Evolutionary conservation across 2,329 filamentous ascomycete species (phyloP), one percentile per base, ranked within the genome.

Genomic region (Curvularia lunata): DNA sequence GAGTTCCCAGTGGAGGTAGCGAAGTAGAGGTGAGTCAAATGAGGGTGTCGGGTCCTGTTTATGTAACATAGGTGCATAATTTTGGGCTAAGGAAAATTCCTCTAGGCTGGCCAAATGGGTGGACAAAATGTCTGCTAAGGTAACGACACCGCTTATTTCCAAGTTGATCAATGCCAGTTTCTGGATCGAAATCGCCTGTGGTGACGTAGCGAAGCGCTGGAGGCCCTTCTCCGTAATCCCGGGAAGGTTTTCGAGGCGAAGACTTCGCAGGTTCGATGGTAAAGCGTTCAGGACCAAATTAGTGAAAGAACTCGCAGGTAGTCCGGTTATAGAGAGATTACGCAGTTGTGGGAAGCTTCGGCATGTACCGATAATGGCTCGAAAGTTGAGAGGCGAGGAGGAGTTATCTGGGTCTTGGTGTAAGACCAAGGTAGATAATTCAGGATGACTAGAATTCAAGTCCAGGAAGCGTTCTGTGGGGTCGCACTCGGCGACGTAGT

Each of bases 1-100:
- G 25, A 91, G 83, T 66, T 87, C 85, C 84, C 85, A 87, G 65
- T 88, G 85, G 3, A 88, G 71, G 59, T 79, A 80, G 52, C 76
- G 75, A 10, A 87, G 74, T n/a, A 73, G 79, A 2, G 73, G 70
- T 0, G 83, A 85, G 5, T 78, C 77, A 27, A 87, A 76, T 10
- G 81, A 67, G 0, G 82, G 81, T 21, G 82, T 66, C 49, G 80
- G 75, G 9, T 74, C 72, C 16, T 77, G 79, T 5, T 76, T 66
- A 3, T 78, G 75, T 18, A 83, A 66, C 8, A 73, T 78, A 1
- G 83, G 84, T 1, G 79, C 80, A 58, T 74, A 77, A 41, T 81
- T 76, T 40, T 87, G 85, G 4, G 83, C 75, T 38, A 88, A 72
- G 2, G 80, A 79, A 63, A 88, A 84, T 18, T 78, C 76, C 54